These are phyloP conservation scores for Plasmodium vinckei DNA, from an alignment of 169 alveolate genomes.

Conservation along the genomic window DNA sequence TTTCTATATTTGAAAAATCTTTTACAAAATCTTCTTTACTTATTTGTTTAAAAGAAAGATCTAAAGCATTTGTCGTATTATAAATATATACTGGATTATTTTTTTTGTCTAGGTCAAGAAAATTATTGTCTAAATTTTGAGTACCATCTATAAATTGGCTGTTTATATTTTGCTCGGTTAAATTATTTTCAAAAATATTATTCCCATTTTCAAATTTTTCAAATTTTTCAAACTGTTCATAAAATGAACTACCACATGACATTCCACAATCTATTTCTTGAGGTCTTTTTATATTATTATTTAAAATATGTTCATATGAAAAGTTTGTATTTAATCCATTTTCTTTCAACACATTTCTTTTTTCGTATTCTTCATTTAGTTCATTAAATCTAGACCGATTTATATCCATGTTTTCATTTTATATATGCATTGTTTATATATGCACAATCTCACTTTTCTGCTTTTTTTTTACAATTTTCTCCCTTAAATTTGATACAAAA, in stretches of 20 bases:
- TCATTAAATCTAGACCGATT: neutral
- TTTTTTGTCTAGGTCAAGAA: too few relatives aligned
- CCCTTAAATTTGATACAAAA: too few relatives aligned
- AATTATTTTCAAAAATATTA: too few relatives aligned
- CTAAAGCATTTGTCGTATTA: neutral
- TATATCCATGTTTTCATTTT: neutral
- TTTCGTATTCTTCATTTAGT: neutral
- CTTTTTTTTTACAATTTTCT: too few relatives aligned
- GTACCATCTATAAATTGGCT: too few relatives aligned
- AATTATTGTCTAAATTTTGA: too few relatives aligned
- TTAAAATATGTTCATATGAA: constrained; percentile 48
- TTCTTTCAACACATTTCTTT: neutral
- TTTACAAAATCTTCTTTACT: neutral
- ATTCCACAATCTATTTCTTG: constrained; percentile 72
- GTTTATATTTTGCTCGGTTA: too few relatives aligned
- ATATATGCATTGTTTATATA: too few relatives aligned
- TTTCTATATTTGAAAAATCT: neutral
- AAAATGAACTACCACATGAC: constrained; percentile 61
- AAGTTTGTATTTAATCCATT: constrained; percentile 17
- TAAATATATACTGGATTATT: too few relatives aligned
- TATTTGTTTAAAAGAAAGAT: constrained; percentile 17
- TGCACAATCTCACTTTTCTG: too few relatives aligned
- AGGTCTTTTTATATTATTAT: constrained; percentile 60
- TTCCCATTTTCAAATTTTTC: constrained; percentile 6
- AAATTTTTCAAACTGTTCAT: constrained; percentile 25